phyloP scores from a whole-genome alignment of 2,329 filamentous ascomycete genomes.

The Cordyceps farinosa region DNA sequence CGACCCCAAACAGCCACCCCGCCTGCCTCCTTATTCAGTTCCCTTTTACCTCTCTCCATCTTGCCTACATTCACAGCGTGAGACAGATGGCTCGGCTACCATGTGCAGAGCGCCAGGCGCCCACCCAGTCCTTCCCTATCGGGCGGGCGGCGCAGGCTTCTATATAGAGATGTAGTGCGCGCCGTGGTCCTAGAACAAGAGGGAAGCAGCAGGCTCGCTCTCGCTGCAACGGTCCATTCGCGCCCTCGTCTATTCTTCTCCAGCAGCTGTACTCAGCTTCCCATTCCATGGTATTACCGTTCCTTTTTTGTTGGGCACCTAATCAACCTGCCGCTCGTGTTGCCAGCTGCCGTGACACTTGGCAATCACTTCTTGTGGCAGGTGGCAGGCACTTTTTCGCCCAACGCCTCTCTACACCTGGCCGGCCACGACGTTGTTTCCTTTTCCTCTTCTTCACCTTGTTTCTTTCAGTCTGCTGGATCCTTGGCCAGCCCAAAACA shows the following conservation, averaged over 20 bases:
- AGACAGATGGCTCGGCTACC: no score
- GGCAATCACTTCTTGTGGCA: constrained; percentile 15
- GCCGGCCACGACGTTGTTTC: background rate
- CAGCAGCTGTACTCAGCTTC: no score
- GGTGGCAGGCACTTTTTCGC: constrained; percentile 14
- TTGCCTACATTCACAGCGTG: no score
- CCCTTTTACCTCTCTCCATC: no score
- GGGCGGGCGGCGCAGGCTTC: no score
- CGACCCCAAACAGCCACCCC: no score
- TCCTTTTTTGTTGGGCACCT: background rate
- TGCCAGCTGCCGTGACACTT: constrained; percentile 17
- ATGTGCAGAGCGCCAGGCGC: no score
- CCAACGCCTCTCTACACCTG: constrained; percentile 10
- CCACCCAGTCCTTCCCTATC: no score
- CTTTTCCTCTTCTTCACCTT: background rate
- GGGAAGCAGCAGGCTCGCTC: background rate
- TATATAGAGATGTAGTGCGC: no score
- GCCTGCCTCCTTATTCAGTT: no score
- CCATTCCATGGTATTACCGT: background rate
- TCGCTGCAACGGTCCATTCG: background rate
- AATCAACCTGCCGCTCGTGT: background rate
- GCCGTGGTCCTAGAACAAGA: background rate
- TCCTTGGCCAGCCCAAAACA: background rate
- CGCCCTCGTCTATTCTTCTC: background rate
- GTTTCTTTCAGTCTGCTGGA: background rate